Evolutionary conservation across 495 filamentous ascomycete genomes (phyloP).

Genomic region (Penicillium alfredii): DNA sequence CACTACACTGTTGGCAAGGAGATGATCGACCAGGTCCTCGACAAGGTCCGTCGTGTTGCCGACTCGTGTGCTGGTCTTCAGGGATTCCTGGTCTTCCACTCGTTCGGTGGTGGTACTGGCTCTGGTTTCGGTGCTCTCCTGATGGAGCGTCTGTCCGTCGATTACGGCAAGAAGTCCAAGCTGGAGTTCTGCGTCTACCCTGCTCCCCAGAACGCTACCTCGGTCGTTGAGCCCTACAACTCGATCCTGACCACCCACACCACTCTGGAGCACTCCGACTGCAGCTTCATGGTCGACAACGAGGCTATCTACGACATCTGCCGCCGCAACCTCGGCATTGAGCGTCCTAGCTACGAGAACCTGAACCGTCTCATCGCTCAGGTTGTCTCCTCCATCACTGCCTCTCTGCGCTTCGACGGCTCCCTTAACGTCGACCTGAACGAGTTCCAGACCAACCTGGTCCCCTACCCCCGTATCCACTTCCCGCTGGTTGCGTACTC

Average conservation of each 20-base stretch:
- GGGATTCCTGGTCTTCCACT: slow-evolving; percentile 99
- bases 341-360: slow-evolving; percentile 96
- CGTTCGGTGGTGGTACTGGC: slow-evolving; percentile 97
- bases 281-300: slow-evolving; percentile 99
- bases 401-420: slow-evolving; percentile 96
- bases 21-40: slow-evolving; percentile 92
- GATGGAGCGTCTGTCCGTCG: slow-evolving; percentile 95
- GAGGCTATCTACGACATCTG: slow-evolving; percentile 99
- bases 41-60: slow-evolving; percentile 91
- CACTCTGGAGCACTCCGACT: slow-evolving; percentile 98
- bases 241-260: slow-evolving; percentile 98
- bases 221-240: slow-evolving; percentile 99
- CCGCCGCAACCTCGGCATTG: slow-evolving; percentile 91
- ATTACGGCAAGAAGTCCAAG: slow-evolving; percentile 99
- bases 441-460: slow-evolving; percentile 99
- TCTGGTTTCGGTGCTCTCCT: slow-evolving; percentile 97
- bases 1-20: slow-evolving; percentile 99
- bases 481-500: slow-evolving; percentile 97
- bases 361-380: slow-evolving; percentile 97
- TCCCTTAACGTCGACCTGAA: slow-evolving; percentile 98
- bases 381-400: slow-evolving; percentile 97
- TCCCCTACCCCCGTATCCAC: slow-evolving; percentile 98
- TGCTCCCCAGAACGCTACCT: slow-evolving; percentile 90
- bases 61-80: slow-evolving; percentile 97
- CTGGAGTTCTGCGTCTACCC: slow-evolving; percentile 99